These are phyloP conservation scores for Trichoderma oligosporum DNA, from an alignment of 2,329 filamentous ascomycete species.

Conservation along the genomic window DNA sequence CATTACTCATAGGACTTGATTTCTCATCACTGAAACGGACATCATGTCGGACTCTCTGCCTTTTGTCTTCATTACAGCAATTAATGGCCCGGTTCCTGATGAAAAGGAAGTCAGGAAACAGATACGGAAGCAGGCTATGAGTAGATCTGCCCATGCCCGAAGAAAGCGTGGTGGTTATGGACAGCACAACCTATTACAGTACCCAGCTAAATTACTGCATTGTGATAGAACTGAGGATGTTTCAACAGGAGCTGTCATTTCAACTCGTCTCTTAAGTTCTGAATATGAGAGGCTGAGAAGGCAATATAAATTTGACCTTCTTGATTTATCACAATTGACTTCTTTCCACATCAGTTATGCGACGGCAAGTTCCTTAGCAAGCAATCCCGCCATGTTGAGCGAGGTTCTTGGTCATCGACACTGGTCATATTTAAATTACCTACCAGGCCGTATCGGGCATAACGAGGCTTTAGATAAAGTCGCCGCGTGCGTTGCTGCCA, in stretches of 20 bases:
- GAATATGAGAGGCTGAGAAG: slow-evolving; percentile 9
- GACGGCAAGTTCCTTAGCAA: slow-evolving; percentile 7
- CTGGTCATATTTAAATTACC: slow-evolving; percentile 12
- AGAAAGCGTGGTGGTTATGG: slow-evolving; percentile 10
- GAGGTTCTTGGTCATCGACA: slow-evolving; percentile 3
- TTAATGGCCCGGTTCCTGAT: slow-evolving; percentile 6
- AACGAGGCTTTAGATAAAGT: slow-evolving; percentile 8
- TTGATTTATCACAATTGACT: slow-evolving; percentile 9
- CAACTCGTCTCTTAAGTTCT: background rate
- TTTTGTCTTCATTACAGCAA: slow-evolving; percentile 12
- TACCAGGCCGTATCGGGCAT: slow-evolving; percentile 9
- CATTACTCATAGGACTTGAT: background rate
- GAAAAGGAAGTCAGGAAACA: slow-evolving; percentile 9
- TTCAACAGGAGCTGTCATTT: background rate
- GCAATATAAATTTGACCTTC: slow-evolving; percentile 13
- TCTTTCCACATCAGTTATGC: slow-evolving; percentile 14
- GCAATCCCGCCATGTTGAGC: slow-evolving; percentile 6
- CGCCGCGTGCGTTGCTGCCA: slow-evolving; percentile 9
- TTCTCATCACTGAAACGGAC: background rate
- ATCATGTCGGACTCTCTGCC: background rate
- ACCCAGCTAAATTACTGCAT: background rate
- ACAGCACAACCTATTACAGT: slow-evolving; percentile 11
- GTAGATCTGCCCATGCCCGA: slow-evolving; percentile 1
- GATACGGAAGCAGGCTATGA: slow-evolving; percentile 16
- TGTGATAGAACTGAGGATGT: background rate